Evolutionary conservation across 176 grass and related monocot genomes (phyloP).

Genomic region (Urochloa ruziziensis): DNA sequence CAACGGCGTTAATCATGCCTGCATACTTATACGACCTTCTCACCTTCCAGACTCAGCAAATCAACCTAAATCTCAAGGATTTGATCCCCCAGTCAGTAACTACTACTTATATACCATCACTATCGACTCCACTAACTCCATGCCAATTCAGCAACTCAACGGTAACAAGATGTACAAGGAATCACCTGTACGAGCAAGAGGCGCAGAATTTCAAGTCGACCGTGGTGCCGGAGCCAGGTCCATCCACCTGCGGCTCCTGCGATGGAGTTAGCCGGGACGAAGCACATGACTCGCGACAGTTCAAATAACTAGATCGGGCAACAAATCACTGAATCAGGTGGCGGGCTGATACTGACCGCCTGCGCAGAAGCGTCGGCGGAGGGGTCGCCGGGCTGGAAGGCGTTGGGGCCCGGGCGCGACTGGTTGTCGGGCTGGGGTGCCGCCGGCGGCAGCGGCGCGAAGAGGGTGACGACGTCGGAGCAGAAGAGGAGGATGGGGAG

Average conservation of each 20-base stretch:
- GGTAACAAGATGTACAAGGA: neutral
- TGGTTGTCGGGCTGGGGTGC: constrained; percentile 9
- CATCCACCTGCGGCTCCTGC: constrained; percentile 56
- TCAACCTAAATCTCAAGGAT: neutral
- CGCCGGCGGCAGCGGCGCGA: constrained; percentile 53
- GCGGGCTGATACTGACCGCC: neutral
- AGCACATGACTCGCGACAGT: neutral
- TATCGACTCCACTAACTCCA: neutral
- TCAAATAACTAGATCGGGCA: neutral
- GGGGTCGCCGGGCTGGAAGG: constrained; percentile 17
- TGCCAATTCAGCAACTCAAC: neutral
- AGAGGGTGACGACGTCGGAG: constrained; percentile 83
- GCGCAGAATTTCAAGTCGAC: constrained; percentile 83
- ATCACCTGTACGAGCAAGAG: constrained; percentile 85
- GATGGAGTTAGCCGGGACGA: neutral
- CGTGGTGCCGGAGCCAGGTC: constrained; percentile 73
- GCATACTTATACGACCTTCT: neutral
- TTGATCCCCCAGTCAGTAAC: neutral
- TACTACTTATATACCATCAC: neutral
- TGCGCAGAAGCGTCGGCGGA: constrained; percentile 6
- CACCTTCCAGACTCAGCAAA: neutral
- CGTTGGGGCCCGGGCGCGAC: neutral
- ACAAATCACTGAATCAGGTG: neutral
- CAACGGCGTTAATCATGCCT: neutral
- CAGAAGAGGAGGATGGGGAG: constrained; percentile 92